Evolutionary conservation across 345 rosid genomes (phyloP), one percentile per base, ranked within the genome.

Genomic region (Cardiospermum halicacabum): DNA sequence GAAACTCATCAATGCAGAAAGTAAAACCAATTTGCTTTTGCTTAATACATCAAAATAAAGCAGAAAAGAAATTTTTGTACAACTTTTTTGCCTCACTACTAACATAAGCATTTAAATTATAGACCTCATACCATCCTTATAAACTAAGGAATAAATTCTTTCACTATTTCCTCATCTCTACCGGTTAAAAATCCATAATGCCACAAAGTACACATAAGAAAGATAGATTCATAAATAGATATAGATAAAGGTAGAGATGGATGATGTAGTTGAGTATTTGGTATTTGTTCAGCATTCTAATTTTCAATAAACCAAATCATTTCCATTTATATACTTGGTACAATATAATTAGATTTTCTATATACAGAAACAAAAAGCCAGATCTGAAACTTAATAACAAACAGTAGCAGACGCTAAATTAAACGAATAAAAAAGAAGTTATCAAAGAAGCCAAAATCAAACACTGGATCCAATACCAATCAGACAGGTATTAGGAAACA

Each of bases 1-100:
- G 61, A 43, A 60, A 58, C 66, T 22, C 36, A 34, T 34, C 63
- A 66, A 64, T 48, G 66, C 49, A 70, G 27, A 56, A 32, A 56
- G 42, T 42, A 32, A 43, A 59, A 59, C 53, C 34, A 13, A 45
- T 11, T 18, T 0, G 53, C 11, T 45, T n/a, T 22, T 26, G n/a
- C 43, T 32, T 63, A 36, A 50, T 24, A 34, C 32, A 25, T 24
- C 49, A 64, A 21, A 51, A 34, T 22, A 28, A 64, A 53, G 26
- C 26, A 27, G 28, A 37, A 7, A 50, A 34, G 45, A 64, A 34
- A 25, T 62, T 31, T 21, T 28, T 62, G 21, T 5, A 25, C 25
- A 26, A n/a, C n/a, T 48, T 47, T 19, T 11, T 5, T 28, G 37
- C 30, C 7, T 37, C 34, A 10, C 64, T 13, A 30, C 45, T 22